Evolutionary conservation across 176 grass and related monocot genomes (phyloP).

Genomic region (Poa annua): DNA sequence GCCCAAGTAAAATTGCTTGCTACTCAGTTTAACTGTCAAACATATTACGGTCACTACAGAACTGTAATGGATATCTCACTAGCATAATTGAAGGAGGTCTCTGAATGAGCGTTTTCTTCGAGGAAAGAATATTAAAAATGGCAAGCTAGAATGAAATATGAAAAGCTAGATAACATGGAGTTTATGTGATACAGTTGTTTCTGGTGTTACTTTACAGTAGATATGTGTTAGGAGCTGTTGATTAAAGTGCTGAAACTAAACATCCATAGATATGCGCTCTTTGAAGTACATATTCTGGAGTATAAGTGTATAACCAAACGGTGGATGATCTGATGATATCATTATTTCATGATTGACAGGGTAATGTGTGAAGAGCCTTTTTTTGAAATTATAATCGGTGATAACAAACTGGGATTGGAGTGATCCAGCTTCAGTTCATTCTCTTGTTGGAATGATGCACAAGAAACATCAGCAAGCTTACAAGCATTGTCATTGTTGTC

Average conservation of each 20-base stretch:
- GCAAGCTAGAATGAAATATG: background rate
- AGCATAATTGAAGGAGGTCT: conserved; percentile 1
- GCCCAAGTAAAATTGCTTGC: background rate
- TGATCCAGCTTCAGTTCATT: background rate
- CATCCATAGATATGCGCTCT: background rate
- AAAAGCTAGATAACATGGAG: background rate
- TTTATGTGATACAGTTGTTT: background rate
- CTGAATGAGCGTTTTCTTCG: background rate
- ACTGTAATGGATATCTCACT: conserved; percentile 1
- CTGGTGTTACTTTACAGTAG: background rate
- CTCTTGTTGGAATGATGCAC: background rate
- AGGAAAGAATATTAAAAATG: background rate
- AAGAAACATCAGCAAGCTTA: background rate
- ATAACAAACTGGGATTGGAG: background rate
- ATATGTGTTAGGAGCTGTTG: background rate
- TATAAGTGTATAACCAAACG: background rate
- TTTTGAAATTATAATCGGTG: background rate
- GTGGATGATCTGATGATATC: background rate
- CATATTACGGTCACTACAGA: background rate
- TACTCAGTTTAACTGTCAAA: background rate
- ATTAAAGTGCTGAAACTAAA: background rate
- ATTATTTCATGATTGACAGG: background rate
- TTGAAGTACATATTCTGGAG: background rate
- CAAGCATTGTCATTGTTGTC: background rate
- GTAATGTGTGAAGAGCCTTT: background rate